phyloP scores from a whole-genome alignment of 495 filamentous ascomycete genomes.

The Penicillium paxilli region DNA sequence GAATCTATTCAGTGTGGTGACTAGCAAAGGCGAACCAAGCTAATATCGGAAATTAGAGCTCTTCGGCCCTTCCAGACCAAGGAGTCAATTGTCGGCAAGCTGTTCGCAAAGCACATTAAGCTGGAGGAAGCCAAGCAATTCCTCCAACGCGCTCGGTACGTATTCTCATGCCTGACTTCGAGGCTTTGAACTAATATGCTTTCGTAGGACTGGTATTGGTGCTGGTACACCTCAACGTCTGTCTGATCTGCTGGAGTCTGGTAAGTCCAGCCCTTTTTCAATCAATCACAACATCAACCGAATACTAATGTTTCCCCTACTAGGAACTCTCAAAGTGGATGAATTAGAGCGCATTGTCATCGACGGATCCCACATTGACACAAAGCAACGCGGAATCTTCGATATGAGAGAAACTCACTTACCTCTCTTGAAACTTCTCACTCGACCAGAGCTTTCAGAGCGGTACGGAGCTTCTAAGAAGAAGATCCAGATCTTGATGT shows the following conservation, averaged over 20 bases:
- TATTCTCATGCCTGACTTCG: conserved; percentile 13
- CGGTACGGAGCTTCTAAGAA: conserved; percentile 55
- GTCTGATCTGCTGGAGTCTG: conserved; percentile 76
- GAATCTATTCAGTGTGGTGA: background rate
- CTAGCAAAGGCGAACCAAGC: background rate
- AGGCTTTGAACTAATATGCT: no score
- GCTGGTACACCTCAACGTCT: conserved; percentile 86
- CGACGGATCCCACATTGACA: conserved; percentile 86
- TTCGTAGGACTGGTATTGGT: conserved; percentile 77
- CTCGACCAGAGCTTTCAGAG: conserved; percentile 64
- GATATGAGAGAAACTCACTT: conserved; percentile 90
- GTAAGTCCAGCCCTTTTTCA: conserved; percentile 47
- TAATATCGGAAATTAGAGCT: conserved; percentile 46
- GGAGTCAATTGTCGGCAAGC: conserved; percentile 74
- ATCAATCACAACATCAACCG: background rate
- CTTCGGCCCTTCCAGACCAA: conserved; percentile 78
- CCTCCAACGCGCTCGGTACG: conserved; percentile 60
- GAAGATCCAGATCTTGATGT: conserved; percentile 40
- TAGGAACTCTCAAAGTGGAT: conserved; percentile 67
- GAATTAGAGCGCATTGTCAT: conserved; percentile 78
- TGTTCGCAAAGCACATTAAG: conserved; percentile 99
- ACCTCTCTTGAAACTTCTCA: conserved; percentile 69
- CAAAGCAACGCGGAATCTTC: conserved; percentile 87
- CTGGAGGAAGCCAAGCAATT: conserved; percentile 80
- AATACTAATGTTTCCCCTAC: background rate